Evolutionary conservation across 106 monocot species (phyloP), one percentile per base, ranked within the genome.

Genomic region (Triglochin maritima): DNA sequence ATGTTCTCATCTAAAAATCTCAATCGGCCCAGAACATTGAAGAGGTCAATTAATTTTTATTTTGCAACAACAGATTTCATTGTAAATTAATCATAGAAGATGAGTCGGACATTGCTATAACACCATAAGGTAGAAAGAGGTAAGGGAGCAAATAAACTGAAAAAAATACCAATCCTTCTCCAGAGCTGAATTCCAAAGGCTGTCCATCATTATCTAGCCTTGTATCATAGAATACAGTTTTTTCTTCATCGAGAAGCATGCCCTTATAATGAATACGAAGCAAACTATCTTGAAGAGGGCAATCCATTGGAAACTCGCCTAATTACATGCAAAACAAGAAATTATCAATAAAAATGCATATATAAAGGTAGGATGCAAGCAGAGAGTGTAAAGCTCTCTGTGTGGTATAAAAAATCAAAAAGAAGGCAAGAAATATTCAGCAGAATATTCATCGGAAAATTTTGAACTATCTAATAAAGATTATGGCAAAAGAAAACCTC

Each of bases 251-350:
- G 66, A 86, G 81, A 58, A 96, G 83, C 83, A 86, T 90, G 51
- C 90, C 96, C 54, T 82, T 91, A 66, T 91, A 98, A 82, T 92
- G 92, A 56, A 98, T 92, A 63, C 70, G 76, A 64, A 98, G 71
- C 57, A 98, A 84, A 75, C 96, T 98, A 80, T 98, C 96, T 69
- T 98, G 96, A 76, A 98, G 88, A 56, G 96, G 96, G 47, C 96
- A 98, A 75, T 98, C 88, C 91, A 98, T 92, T 15, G 96, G 96
- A 74, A 98, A 98, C 41, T 98, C 96, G 71, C 96, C 96, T 98
- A 65, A 74, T 70, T 50, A 49, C 11, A 15, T 45, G 12, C 16
- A 10, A 17, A 57, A 29, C 29, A 59, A 57, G 45, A 46, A 69
- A 29, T 11, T 15, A 6, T 29, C 56, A 11, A 17, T 15, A 56